Percentiles rank a stretch among this genome's conserved stretches.
phyloP scores from a whole-genome alignment of 2,329 filamentous ascomycete species.

The Huntiella abstrusa region DNA sequence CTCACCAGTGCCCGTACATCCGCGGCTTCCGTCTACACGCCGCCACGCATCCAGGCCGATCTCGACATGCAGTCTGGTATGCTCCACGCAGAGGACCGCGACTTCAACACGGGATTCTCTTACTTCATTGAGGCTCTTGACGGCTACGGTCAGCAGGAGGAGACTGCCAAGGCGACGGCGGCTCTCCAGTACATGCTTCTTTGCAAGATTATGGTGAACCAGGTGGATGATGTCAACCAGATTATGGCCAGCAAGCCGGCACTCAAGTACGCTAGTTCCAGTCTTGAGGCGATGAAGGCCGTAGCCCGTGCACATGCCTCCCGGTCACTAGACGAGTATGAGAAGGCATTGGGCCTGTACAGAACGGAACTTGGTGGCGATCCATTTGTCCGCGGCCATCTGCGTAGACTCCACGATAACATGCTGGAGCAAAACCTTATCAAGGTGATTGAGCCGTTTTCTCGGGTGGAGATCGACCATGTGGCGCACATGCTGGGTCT shows the following conservation, averaged over 20 bases:
- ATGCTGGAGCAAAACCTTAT: constrained; percentile 99
- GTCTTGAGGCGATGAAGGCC: constrained; percentile 97
- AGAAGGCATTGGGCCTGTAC: constrained; percentile 76
- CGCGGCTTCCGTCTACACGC: constrained; percentile 92
- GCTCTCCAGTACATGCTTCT: constrained; percentile 98
- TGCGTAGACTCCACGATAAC: constrained; percentile 87
- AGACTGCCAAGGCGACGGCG: constrained; percentile 75
- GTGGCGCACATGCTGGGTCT: constrained; percentile 95
- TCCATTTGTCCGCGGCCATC: constrained; percentile 89
- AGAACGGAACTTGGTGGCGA: constrained; percentile 87
- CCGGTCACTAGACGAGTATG: constrained; percentile 91
- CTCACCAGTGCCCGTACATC: constrained; percentile 87
- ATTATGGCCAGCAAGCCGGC: constrained; percentile 94
- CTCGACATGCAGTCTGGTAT: constrained; percentile 99
- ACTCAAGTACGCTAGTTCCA: constrained; percentile 85
- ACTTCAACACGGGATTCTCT: constrained; percentile 96
- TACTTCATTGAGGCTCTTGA: constrained; percentile 99
- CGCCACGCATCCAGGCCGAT: constrained; percentile 82
- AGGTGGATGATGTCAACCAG: constrained; percentile 86
- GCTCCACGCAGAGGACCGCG: constrained; percentile 94
- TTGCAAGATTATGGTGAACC: constrained; percentile 99
- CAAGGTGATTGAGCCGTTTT: constrained; percentile 99
- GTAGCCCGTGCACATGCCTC: constrained; percentile 91
- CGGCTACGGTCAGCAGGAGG: constrained; percentile 87
- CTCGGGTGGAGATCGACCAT: constrained; percentile 87